Evolutionary conservation across 371 early-diverging fungal species (phyloP), one percentile per base, ranked within the genome.

Genomic region (Caulochytrium protostelioides): DNA sequence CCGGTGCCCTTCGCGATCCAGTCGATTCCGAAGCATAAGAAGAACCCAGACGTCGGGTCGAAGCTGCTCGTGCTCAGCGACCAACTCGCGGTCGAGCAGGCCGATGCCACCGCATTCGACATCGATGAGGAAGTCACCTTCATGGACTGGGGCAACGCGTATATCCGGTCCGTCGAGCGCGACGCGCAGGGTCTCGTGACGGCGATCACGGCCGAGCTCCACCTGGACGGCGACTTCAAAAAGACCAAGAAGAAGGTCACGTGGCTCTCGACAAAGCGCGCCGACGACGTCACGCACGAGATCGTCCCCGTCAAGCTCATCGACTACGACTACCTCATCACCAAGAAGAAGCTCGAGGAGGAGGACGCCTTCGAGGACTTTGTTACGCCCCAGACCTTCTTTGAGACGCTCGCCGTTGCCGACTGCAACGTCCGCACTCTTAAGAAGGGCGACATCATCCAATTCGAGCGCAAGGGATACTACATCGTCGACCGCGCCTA

Each of bases 141-240:
- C 34, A 98, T 99, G 99, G 94, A 97, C 62, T 97, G 95, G 89
- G 97, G 98, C 39, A 98, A 98, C 55, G 90, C 79, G 12, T 74
- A 92, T 54, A 78, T 98, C 20, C 68, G 54, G 26, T 59, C 64
- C 43, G 61, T 72, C 36, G 58, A 56, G 33, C 52, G 51, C 26
- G 54, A 60, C 22, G 45, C 42, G 4, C 44, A 45, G 32, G 61
- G 61, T 8, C 28, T 48, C 0, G 76, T 74, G 1, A 59, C 52
- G 0, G 34, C 37, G 22, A 47, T 79, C 17, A 57, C 59, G 18
- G 49, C 74, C 36, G 66, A 68, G 34, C 62, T 95, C 34, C 75
- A 98, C 49, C 69, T 90, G 43, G 80, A 72, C 24, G 98, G 97
- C 42, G 95, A 98, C 52, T 87, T 89, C 51, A 98, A 95, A 56